Conservation (phyloP, 1,284 basidiomycete genomes). For the Inonotus obliquus region DNA sequence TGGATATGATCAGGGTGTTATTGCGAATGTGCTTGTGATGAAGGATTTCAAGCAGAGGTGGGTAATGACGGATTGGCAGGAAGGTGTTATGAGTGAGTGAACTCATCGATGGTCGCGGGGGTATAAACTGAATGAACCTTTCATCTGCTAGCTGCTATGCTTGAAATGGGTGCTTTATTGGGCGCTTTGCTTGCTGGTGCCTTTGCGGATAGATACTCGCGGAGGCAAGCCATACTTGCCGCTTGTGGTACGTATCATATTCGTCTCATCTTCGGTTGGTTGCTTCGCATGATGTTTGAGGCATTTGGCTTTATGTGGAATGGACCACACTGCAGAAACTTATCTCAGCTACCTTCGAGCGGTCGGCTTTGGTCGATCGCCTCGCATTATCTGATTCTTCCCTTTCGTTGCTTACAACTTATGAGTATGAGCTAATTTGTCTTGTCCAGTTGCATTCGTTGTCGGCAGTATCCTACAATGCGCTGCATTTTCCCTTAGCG, state of each 20-base stretch:
- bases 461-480: constrained; percentile 69
- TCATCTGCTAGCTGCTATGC: constrained; percentile 51
- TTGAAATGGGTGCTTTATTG: constrained; percentile 71
- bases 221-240: constrained; percentile 58
- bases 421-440: not conserved
- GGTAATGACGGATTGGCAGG: constrained; percentile 66
- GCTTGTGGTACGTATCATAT: constrained; percentile 48
- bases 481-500: constrained; percentile 47
- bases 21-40: constrained; percentile 84
- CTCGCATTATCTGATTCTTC: constrained; percentile 11
- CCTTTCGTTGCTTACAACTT: not conserved
- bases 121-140: not conserved
- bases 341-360: constrained; percentile 60
- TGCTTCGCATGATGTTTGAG: constrained; percentile 9
- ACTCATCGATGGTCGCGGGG: not conserved
- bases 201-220: constrained; percentile 62
- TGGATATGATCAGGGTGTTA: constrained; percentile 74
- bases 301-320: constrained; percentile 83
- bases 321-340: constrained; percentile 51
- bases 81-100: constrained; percentile 67
- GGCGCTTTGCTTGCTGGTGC: constrained; percentile 66
- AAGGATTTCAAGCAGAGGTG: constrained; percentile 59
- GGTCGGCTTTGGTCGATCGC: constrained; percentile 36
- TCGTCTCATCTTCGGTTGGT: not conserved
- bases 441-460: constrained; percentile 56